Evolutionary conservation across 83 land plant species (phyloP), one percentile per base, ranked within the genome.

Genomic region (Diphasiastrum complanatum): DNA sequence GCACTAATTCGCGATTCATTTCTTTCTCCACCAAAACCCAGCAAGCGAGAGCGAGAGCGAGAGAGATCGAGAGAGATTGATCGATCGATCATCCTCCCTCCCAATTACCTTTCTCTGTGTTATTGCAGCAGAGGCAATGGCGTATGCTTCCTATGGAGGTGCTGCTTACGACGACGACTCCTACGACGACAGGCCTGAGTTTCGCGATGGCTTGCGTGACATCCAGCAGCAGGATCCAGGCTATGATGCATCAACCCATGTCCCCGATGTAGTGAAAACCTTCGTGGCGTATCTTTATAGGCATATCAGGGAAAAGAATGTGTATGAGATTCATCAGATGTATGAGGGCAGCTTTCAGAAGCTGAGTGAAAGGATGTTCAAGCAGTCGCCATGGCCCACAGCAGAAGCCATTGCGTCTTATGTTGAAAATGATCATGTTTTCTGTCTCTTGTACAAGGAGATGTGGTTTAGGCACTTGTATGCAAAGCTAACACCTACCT

Each of bases 321-420:
- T 92, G 24, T 92, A 92, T 77, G 97, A 87, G 75, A 87, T 85
- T 53, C 87, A 87, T 73, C 95, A 85, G 73, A 85, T 92, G 97
- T 92, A 87, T 71, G 97, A 92, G 65, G 78, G 78, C 40, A 77
- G 75, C 51, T 92, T 92, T 74, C 86, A 85, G 67, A 77, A 78
- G 47, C 82, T 92, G 2, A 82, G 82, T 50, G 97, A 92, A 24
- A 80, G 91, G 14, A 58, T 85, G 72, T 92, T 87, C 77, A 80
- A 81, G 80, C 81, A 85, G 43, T 48, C 73, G 36, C 90, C 86
- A n/a, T 87, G 97, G 95, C 95, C 95, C 0, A 67, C 87, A 5
- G 91, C 78, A 19, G 97, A 92, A 37, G 76, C 87, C 62, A 78
- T 91, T 6, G 83, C 97, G 0, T 79, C 78, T 16, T 85, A 67